phyloP scores from a whole-genome alignment of 306 rosid species.

The Astragalus glycyphyllos region DNA sequence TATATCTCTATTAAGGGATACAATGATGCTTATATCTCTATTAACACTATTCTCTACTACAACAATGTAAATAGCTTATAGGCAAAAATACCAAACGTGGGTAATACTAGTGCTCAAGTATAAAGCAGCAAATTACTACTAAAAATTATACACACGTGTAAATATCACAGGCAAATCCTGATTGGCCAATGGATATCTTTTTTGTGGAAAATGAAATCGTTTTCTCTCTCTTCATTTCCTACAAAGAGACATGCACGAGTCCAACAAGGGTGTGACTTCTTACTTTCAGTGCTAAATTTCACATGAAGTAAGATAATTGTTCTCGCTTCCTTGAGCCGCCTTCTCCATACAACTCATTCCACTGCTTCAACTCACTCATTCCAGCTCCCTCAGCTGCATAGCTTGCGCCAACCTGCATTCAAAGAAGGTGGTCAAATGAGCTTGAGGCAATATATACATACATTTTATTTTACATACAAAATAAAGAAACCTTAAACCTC shows the following conservation, averaged over 20 bases:
- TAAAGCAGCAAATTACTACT: constrained; percentile 19
- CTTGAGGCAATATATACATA: neutral
- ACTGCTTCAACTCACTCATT: constrained; percentile 85
- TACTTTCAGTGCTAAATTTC: constrained; percentile 27
- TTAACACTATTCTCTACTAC: constrained; percentile 4
- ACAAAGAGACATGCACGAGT: constrained; percentile 23
- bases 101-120: constrained; percentile 24
- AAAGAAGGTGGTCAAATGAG: constrained; percentile 21
- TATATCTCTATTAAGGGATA: too few species aligned
- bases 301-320: constrained; percentile 81
- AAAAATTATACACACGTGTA: constrained; percentile 28
- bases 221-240: neutral
- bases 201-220: constrained; percentile 1
- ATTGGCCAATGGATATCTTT: neutral
- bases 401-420: constrained; percentile 82
- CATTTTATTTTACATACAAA: too few species aligned
- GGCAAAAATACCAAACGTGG: constrained; percentile 17
- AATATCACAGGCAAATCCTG: constrained; percentile 11
- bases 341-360: constrained; percentile 89
- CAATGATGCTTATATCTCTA: too few species aligned
- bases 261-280: constrained; percentile 20
- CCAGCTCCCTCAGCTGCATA: constrained; percentile 79
- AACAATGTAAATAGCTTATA: constrained; percentile 18
- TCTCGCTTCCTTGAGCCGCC: constrained; percentile 90
- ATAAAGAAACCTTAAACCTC: neutral